Percentiles rank a stretch among this genome's conserved stretches.
These are phyloP conservation scores for Microcera coccophila DNA, from an alignment of 2,329 filamentous ascomycete species.

Conservation along the genomic window DNA sequence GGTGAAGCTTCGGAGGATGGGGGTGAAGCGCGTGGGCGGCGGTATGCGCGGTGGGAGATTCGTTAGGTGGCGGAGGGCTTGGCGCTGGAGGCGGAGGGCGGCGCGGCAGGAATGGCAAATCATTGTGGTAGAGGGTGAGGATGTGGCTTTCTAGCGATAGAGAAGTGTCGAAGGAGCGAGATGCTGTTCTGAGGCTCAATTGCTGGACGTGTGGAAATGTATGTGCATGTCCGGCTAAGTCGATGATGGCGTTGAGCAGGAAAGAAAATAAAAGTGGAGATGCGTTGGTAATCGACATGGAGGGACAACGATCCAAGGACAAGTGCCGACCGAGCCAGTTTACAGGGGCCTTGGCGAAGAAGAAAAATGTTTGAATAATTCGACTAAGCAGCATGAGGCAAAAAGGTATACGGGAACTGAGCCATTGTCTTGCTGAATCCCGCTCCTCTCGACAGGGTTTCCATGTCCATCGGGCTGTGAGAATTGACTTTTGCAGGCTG, in stretches of 20 bases:
- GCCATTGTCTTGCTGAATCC: too few relatives aligned
- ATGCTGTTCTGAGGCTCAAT: slow-evolving; percentile 7
- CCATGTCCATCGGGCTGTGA: too few relatives aligned
- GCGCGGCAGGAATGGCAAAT: slow-evolving; percentile 25
- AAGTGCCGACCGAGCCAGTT: too few relatives aligned
- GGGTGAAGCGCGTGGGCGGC: neutral
- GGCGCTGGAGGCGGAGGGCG: slow-evolving; percentile 20
- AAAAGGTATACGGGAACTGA: too few relatives aligned
- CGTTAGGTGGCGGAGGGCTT: slow-evolving; percentile 10
- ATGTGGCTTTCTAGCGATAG: neutral
- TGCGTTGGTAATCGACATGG: slow-evolving; percentile 19
- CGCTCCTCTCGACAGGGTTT: too few relatives aligned
- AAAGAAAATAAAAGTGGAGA: slow-evolving; percentile 16
- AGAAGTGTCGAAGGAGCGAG: neutral
- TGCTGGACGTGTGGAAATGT: neutral
- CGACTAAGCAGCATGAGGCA: too few relatives aligned
- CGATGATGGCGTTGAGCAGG: slow-evolving; percentile 10
- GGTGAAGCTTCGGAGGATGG: slow-evolving; percentile 12
- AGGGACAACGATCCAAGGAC: too few relatives aligned
- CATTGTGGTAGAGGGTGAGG: slow-evolving; percentile 9
- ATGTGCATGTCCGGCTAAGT: neutral
- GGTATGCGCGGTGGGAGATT: slow-evolving; percentile 4
- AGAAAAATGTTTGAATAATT: too few relatives aligned
- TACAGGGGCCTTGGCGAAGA: too few relatives aligned
- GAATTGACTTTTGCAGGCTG: too few relatives aligned